Evolutionary conservation across 169 alveolate species (phyloP), one percentile per base, ranked within the genome.

Genomic region (Plasmodium inui): DNA sequence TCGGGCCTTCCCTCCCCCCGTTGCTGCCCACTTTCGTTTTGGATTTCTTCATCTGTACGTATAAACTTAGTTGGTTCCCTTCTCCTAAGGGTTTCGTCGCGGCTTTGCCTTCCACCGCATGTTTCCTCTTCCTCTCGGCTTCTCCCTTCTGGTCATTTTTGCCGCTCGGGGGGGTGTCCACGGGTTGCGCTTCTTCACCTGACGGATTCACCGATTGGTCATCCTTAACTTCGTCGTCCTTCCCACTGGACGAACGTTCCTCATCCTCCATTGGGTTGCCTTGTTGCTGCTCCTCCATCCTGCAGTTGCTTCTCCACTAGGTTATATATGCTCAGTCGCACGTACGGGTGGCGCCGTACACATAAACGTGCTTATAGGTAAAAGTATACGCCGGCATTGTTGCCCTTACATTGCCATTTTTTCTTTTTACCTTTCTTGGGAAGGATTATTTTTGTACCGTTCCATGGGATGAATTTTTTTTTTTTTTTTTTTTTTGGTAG

Each of bases 51-150:
- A 76, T 76, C 32, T 86, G 71, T 26, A 88, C 84, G 70, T 86
- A 86, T 53, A 86, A 50, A 76, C 93, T 74, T 70, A 86, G 71
- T 44, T 76, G 28, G 53, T 50, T 78, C 32, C 28, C 70, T 32
- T 86, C 71, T n/a, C 80, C 61, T 9, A 74, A 39, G 8, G 67
- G 22, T 70, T 76, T 86, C 28, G 81, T 86, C 32, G 39, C 46
- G 14, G 93, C 41, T 55, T 44, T 86, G 39, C 93, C 93, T 57
- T 86, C 76, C 37, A 9, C 93, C 6, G 30, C 22, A 57, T 74
- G 78, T 76, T 86, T 86, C 76, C 46, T 86, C 70, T 86, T 82
- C 57, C 57, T 79, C 32, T 37, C 57, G 10, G 19, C 4, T 82
- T 67, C n/a, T 82, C 30, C 44, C 32, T 14, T 74, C 57, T 80